phyloP scores from a whole-genome alignment of 345 rosid genomes.

The Sapria himalayana region DNA sequence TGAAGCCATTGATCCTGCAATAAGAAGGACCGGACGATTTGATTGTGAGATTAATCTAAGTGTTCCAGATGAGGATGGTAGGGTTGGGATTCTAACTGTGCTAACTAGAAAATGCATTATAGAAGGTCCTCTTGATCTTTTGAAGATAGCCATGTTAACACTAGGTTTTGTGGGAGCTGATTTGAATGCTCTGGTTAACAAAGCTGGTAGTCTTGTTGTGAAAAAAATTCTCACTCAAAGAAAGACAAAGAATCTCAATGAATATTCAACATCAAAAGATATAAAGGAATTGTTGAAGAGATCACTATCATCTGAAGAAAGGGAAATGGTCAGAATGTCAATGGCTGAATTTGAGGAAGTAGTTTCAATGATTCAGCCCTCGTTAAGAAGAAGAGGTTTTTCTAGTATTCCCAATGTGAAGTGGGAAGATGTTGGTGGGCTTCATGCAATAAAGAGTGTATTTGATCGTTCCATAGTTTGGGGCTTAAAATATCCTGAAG shows the following conservation, averaged over 20 bases:
- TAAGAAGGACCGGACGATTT: slow-evolving; percentile 89
- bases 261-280: slow-evolving; percentile 13
- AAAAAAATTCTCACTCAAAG: slow-evolving; percentile 38
- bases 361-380: slow-evolving; percentile 50
- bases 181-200: slow-evolving; percentile 47
- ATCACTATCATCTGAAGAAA: slow-evolving; percentile 65
- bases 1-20: slow-evolving; percentile 70
- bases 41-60: slow-evolving; percentile 71
- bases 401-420: slow-evolving; percentile 59
- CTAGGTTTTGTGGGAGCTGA: slow-evolving; percentile 98
- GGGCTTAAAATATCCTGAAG: slow-evolving; percentile 49
- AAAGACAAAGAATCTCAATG: slow-evolving; percentile 24
- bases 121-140: slow-evolving; percentile 61
- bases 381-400: slow-evolving; percentile 75
- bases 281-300: slow-evolving; percentile 47
- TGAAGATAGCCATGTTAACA: slow-evolving; percentile 69
- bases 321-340: slow-evolving; percentile 41
- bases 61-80: slow-evolving; percentile 65
- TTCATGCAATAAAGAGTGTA: slow-evolving; percentile 37
- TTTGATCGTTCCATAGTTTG: slow-evolving; percentile 53
- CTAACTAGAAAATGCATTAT: slow-evolving; percentile 37
- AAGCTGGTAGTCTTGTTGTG: slow-evolving; percentile 71
- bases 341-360: slow-evolving; percentile 90
- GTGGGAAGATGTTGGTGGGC: slow-evolving; percentile 98
- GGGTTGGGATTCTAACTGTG: slow-evolving; percentile 61